Base-by-base conservation (phyloP, 1,284 basidiomycete genomes). In the Phlebopus sp. region DNA sequence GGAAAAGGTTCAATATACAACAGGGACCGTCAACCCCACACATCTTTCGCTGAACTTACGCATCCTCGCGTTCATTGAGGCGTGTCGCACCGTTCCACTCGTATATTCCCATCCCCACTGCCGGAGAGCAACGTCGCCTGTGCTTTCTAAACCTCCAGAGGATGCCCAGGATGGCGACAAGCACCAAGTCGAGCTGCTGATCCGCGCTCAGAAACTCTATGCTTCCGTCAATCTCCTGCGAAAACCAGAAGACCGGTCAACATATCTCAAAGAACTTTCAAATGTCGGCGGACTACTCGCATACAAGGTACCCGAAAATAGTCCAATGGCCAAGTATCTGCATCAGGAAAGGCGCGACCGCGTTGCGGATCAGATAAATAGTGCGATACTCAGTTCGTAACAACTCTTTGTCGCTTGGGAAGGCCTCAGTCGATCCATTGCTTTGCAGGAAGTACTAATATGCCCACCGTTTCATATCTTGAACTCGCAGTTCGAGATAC, bases 281-380 rank as follows among this genome's bases (percentile, higher is more conserved):
- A 78, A 82, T 51, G 89, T 95, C 2, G 77, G 79, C 14, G 86
- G 84, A 0, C 66, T 95, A 25, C 72, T 96, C 32, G 89, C 85
- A 4, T 94, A 93, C 62, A 74, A 72, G 19, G 74, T 82, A 3
- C 86, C 91, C 0, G 87, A 91, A 62, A 73, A 73, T 40, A 87
- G 86, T 52, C 78, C 74, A 37, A 72, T 90, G 54, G 71, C 79
- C 13, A 77, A 74, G 42, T 93, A 93, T 63, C 66, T 95, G 50
- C 76, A 77, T 43, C 82, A 85, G 62, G 79, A 79, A 49, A 71
- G 90, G 49, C 77, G 92, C 45, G 84, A 88, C 55, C 80, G 80
- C 5, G 77, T 95, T 5, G 92, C 92, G 1, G 86, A 90, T 50
- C 89, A 93, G 68, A 84, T 96, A 45, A 89, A 94, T 55, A 79